Evolutionary conservation across 176 grass and related monocot species (phyloP).

Genomic region (Bolboschoenus planiculmis): DNA sequence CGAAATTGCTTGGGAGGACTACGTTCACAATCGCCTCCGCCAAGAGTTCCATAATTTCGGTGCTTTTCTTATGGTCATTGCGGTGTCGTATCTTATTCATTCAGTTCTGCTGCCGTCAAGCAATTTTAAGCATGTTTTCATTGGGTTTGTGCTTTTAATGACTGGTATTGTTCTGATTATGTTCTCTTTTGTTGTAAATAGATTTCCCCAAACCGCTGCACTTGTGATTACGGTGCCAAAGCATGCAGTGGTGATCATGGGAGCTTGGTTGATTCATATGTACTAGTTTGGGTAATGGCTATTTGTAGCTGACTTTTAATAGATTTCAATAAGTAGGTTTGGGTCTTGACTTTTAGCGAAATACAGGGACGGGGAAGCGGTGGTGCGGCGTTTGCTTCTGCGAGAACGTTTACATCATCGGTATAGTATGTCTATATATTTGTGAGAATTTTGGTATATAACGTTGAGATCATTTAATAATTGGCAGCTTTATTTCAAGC

Average conservation of each 20-base stretch:
- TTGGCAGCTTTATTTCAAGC: too few relatives aligned
- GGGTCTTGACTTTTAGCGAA: too few relatives aligned
- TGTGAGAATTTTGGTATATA: too few relatives aligned
- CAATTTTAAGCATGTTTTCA: not conserved
- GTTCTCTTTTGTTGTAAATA: not conserved
- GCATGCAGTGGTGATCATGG: not conserved
- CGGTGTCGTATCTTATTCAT: not conserved
- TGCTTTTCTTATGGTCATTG: not conserved
- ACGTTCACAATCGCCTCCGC: not conserved
- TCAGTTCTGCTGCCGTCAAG: not conserved
- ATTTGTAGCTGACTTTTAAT: not conserved
- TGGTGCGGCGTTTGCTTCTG: too few relatives aligned
- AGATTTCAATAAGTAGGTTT: not conserved
- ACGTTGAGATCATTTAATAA: not conserved
- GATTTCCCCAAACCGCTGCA: not conserved
- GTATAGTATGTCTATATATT: too few relatives aligned
- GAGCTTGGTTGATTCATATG: not conserved
- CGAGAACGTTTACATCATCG: too few relatives aligned
- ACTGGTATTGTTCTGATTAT: not conserved
- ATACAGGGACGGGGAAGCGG: too few relatives aligned
- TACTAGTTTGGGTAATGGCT: not conserved
- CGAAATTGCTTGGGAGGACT: not conserved
- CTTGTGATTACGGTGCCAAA: not conserved
- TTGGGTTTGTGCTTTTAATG: not conserved
- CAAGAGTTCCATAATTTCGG: not conserved